These are phyloP conservation scores for Simmondsia chinensis DNA, from an alignment of 148 eudicot genomes.

Conservation along the genomic window DNA sequence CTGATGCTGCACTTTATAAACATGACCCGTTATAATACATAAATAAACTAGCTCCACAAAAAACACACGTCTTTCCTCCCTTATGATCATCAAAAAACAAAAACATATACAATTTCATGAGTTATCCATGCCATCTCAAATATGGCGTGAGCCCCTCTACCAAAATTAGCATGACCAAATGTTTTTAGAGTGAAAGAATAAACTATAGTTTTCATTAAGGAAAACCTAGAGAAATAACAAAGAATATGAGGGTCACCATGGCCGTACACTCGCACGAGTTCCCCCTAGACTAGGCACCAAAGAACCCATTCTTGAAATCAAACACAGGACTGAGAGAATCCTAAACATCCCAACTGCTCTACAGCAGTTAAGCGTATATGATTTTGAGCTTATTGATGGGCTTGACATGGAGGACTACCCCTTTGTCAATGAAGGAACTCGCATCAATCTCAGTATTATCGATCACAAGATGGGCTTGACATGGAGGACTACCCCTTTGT, in stretches of 20 bases:
- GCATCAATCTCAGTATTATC: slow-evolving; percentile 48
- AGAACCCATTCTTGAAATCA: slow-evolving; percentile 60
- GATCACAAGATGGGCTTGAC: slow-evolving; percentile 83
- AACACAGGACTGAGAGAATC: slow-evolving; percentile 38
- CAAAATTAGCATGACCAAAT: no score
- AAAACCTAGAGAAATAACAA: no score
- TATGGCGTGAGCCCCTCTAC: no score
- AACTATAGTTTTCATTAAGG: no score
- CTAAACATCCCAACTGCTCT: slow-evolving; percentile 39
- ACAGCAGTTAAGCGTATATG: slow-evolving; percentile 53
- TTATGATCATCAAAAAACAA: no score
- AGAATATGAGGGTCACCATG: slow-evolving; percentile 53
- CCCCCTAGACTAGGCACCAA: slow-evolving; percentile 35
- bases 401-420: slow-evolving; percentile 79
- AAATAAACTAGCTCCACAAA: no score
- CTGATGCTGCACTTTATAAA: no score
- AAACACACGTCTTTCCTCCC: no score
- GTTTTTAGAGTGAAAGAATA: no score
- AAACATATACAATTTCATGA: no score
- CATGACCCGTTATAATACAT: no score
- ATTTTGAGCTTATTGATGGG: slow-evolving; percentile 66
- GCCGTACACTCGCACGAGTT: slow-evolving; percentile 28
- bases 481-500: slow-evolving; percentile 72
- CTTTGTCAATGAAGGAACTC: slow-evolving; percentile 56
- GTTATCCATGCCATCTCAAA: no score